Conservation (phyloP, 2,329 filamentous ascomycete species). For the Fusarium succisae region DNA sequence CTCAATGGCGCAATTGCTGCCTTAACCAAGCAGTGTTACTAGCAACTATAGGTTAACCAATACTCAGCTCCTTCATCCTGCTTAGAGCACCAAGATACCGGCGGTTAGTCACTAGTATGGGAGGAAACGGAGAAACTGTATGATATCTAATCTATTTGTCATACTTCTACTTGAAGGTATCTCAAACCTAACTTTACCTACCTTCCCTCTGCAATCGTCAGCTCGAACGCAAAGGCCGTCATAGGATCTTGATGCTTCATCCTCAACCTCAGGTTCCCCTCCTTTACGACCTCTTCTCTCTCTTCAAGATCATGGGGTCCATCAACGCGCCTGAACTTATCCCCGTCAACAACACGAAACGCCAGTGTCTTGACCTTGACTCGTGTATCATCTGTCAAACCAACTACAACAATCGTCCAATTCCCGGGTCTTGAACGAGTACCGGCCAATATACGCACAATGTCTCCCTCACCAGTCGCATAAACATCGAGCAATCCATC, state of each 20-base stretch:
- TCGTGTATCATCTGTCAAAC: neutral
- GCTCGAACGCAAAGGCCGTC: conserved; percentile 8
- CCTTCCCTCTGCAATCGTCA: rapidly evolving
- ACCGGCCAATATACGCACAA: neutral
- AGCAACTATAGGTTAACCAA: too few species aligned
- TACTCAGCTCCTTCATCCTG: too few species aligned
- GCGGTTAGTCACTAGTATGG: too few species aligned
- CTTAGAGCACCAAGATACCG: rapidly evolving
- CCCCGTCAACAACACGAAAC: neutral
- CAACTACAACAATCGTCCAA: neutral
- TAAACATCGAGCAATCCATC: conserved; percentile 4
- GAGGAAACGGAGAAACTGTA: too few species aligned
- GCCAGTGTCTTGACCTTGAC: neutral
- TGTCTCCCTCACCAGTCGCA: neutral
- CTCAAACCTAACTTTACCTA: rapidly evolving
- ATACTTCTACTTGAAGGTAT: too few species aligned
- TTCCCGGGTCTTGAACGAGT: conserved; percentile 3
- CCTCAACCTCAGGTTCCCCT: neutral
- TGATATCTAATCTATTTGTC: too few species aligned
- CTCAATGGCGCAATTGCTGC: too few species aligned
- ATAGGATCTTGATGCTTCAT: neutral
- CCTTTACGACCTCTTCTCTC: neutral
- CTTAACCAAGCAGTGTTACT: too few species aligned
- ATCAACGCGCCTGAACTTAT: neutral
- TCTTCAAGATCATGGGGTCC: neutral